Evolutionary conservation across 2,329 filamentous ascomycete genomes (phyloP).

Genomic region (Fusarium pininemorale): DNA sequence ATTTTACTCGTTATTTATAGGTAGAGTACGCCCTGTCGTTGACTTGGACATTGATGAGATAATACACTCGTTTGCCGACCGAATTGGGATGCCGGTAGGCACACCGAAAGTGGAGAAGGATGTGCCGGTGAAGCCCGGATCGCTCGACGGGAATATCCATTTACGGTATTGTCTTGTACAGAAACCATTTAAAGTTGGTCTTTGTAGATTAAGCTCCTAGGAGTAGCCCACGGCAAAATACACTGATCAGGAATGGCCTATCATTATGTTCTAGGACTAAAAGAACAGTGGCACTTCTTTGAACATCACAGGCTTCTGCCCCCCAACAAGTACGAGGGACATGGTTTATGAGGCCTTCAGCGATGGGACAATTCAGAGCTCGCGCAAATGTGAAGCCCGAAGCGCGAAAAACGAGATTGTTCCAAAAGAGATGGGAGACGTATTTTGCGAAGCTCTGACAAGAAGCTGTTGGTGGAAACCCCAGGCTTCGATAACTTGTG

Average conservation of each 20-base stretch:
- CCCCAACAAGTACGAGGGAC: background rate
- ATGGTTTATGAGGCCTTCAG: background rate
- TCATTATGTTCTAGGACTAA: background rate
- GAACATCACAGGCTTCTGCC: background rate
- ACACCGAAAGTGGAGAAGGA: constrained; percentile 17
- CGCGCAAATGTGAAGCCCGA: background rate
- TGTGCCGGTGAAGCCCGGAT: background rate
- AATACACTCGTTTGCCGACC: constrained; percentile 9
- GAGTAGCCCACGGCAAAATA: background rate
- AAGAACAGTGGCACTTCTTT: too few relatives aligned
- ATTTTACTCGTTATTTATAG: constrained; percentile 1
- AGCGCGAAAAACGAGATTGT: background rate
- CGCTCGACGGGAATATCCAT: background rate
- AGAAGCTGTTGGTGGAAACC: background rate
- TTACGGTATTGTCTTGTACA: background rate
- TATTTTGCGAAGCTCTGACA: background rate
- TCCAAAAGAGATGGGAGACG: background rate
- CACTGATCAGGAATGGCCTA: too few relatives aligned
- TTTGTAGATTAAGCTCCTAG: background rate
- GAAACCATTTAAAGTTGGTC: background rate
- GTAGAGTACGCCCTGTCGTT: constrained; percentile 18
- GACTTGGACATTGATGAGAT: constrained; percentile 6
- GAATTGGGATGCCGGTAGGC: constrained; percentile 20
- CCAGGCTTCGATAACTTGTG: background rate
- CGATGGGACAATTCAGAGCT: background rate